Base-by-base conservation (phyloP, 805 yeast species). In the Myxozyma mucilagina region DNA sequence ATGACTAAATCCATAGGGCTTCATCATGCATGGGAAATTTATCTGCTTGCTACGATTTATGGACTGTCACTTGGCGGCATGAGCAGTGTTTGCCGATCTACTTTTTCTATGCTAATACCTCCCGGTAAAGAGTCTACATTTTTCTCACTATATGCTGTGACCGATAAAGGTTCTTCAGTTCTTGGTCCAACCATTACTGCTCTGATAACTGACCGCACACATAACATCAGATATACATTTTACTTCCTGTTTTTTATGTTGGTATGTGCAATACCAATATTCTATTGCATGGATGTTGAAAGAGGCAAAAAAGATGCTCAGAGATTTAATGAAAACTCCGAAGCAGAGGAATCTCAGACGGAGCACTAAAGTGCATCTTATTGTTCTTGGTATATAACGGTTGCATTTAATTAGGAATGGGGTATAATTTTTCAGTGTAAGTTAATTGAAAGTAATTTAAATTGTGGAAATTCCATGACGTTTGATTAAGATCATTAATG, bases 151-250 rank as follows among this genome's bases (percentile, higher is more conserved):
- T 89, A 85, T 72, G 82, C 89, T 44, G 84, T 88, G 43, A 89
- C 96, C 0, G 94, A 88, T 72, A 88, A 89, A 41, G 93, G 94
- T 2, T 85, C 90, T 4, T 84, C 90, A 0, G 82, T 88, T 3
- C 65, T 88, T 34, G 94, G 96, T 0, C 94, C 96, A 0, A 73
- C 85, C 4, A 67, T 87, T 20, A 83, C 88, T n/a, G 94, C 91
- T 0, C 60, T 87, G 61, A 81, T 89, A 53, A 85, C 89, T 3
- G 91, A 89, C 73, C 75, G 75, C 59, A 86, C 90, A 0, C 93
- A 88, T 70, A 85, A 87, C 61, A 86, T 88, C 56, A 77, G 94
- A 50, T 84, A 86, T 69, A 82, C 90, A 13, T 89, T 88, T 70
- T 87, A 83, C 78, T 79, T 88, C 58, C 70, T 88, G 59, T 78